phyloP scores from a whole-genome alignment of 345 rosid species.

The Toxicodendron radicans region DNA sequence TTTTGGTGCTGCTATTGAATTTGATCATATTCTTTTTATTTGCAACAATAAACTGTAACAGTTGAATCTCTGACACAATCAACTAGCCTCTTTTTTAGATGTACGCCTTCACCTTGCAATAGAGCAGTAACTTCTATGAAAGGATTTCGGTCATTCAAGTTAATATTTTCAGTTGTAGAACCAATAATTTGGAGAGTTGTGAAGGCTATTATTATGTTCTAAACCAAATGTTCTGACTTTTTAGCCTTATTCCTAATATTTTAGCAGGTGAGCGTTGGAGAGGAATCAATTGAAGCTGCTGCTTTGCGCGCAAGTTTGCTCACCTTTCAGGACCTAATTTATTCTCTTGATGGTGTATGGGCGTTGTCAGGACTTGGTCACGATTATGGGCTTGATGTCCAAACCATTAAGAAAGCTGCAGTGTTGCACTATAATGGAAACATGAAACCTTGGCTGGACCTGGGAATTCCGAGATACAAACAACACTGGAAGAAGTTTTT shows the following conservation, averaged over 20 bases:
- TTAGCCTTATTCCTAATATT: slow-evolving; percentile 15
- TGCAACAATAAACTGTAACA: neutral
- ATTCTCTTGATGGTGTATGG: slow-evolving; percentile 62
- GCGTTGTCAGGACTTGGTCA: slow-evolving; percentile 86
- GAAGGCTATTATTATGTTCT: neutral
- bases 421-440: slow-evolving; percentile 90
- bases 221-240: neutral
- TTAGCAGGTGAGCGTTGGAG: slow-evolving; percentile 44
- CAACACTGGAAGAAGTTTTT: slow-evolving; percentile 69
- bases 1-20: slow-evolving; percentile 5
- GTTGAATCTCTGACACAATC: neutral
- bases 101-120: neutral
- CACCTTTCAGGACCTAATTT: slow-evolving; percentile 67
- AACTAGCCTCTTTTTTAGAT: neutral
- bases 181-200: neutral
- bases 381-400: slow-evolving; percentile 46
- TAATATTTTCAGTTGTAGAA: neutral
- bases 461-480: slow-evolving; percentile 79
- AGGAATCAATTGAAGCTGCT: slow-evolving; percentile 45
- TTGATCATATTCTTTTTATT: neutral
- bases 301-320: slow-evolving; percentile 73
- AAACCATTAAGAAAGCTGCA: slow-evolving; percentile 58
- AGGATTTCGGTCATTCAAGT: neutral
- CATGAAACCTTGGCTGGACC: slow-evolving; percentile 98
- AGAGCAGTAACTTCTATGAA: neutral